These are phyloP conservation scores for Berberis thunbergii DNA, from an alignment of 164 flowering plant genomes.

Conservation along the genomic window DNA sequence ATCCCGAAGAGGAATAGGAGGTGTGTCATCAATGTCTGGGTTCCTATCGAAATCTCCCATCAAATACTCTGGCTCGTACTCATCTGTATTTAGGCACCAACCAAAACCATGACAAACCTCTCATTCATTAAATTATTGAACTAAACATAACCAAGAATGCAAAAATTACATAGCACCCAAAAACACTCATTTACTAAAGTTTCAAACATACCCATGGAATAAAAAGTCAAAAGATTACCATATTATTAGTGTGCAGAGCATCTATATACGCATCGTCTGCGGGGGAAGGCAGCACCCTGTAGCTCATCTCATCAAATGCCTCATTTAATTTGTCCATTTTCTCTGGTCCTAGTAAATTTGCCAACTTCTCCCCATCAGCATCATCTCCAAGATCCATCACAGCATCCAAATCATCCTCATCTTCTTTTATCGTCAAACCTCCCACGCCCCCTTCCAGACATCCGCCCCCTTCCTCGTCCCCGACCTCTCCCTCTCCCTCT, in stretches of 20 bases:
- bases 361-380: slow-evolving; percentile 57
- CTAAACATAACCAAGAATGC: no score
- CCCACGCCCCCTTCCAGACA: slow-evolving; percentile 12
- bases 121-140: neutral
- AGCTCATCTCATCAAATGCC: slow-evolving; percentile 49
- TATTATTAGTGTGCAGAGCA: slow-evolving; percentile 45
- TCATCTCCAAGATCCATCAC: slow-evolving; percentile 39
- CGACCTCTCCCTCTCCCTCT: slow-evolving; percentile 13
- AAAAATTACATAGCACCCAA: no score
- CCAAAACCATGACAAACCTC: neutral
- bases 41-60: slow-evolving; percentile 63
- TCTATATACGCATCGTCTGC: slow-evolving; percentile 45
- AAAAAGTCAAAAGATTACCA: slow-evolving; percentile 24
- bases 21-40: slow-evolving; percentile 83
- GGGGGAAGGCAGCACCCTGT: slow-evolving; percentile 51
- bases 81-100: slow-evolving; percentile 45
- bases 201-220: neutral
- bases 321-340: slow-evolving; percentile 39
- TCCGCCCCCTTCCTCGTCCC: slow-evolving; percentile 11
- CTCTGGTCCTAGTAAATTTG: slow-evolving; percentile 42
- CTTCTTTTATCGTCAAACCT: slow-evolving; percentile 2
- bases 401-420: slow-evolving; percentile 16
- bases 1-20: slow-evolving; percentile 76
- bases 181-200: neutral
- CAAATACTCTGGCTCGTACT: slow-evolving; percentile 75